Evolutionary conservation across 2,329 filamentous ascomycete species (phyloP), one percentile per base, ranked within the genome.

Genomic region (Pleoardoris graminearum): DNA sequence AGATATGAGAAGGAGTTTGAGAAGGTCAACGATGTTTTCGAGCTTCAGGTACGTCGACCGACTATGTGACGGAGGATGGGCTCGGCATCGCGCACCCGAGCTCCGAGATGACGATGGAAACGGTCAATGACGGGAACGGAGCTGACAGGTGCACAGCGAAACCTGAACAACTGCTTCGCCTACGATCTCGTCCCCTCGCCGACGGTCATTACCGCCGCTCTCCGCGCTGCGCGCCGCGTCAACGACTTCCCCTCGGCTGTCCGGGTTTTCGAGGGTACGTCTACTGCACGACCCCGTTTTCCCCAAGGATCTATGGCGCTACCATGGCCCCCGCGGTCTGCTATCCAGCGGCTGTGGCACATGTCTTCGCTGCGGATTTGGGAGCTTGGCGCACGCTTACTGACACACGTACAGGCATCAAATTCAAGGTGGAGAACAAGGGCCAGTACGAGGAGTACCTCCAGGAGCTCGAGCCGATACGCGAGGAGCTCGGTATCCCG

Each of bases 1-100:
- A 99, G 94, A 82, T 99, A 96, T 75, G 94, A 99, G 85, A 97
- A 97, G 86, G 94, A 99, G 81, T 99, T 99, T 75, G 93, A 99
- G 60, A 79, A 80, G 73, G 94, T 99, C 64, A 91, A 97, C 80
- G 94, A 99, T 81, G 93, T 97, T 74, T 99, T 99, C 78, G 94
- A 99, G 87, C 91, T 99, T 74, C 92, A 97, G 91, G 92, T 96
- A 86, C 74, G 83, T 75, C 55, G 39, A 23, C 48, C 47, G 50
- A 49, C 43, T 35, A 36, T 32, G 22, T 30, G 29, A 42, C 27
- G 25, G 37, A 39, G 25, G 38, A 37, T 47, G 30, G 35, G 41
- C 42, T 57, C 57, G 53, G 53, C 43, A 60, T 59, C 53, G 44
- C 50, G 58, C 56, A 52, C 57, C 47, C 23, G 22, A 39, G 41